Percentiles rank a stretch among this genome's conserved stretches.
These are phyloP conservation scores for Candida gorgasii DNA, from an alignment of 805 yeast species.

Conservation along the genomic window DNA sequence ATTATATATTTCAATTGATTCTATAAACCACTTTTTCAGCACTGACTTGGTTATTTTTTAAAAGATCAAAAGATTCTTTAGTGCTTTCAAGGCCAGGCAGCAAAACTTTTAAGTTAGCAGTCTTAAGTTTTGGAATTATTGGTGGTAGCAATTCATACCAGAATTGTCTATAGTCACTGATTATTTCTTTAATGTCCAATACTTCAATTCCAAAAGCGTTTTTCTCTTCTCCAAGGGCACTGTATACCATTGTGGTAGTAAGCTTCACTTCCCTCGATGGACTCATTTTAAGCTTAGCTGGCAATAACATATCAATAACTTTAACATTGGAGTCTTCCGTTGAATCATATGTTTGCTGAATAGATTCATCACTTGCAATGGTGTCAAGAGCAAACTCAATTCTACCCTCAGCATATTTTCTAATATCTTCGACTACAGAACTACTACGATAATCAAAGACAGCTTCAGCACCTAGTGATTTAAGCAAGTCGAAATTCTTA, in stretches of 20 bases:
- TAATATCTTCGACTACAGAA: constrained; percentile 24
- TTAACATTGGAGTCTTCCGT: constrained; percentile 21
- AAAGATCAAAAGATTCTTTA: constrained; percentile 40
- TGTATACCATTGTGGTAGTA: constrained; percentile 1
- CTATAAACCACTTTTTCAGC: constrained; percentile 44
- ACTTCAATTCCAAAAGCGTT: not conserved
- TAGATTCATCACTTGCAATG: constrained; percentile 22
- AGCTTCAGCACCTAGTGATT: constrained; percentile 30
- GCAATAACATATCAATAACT: constrained; percentile 22
- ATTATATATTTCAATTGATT: not conserved
- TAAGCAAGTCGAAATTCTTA: constrained; percentile 25
- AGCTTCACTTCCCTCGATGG: constrained; percentile 1
- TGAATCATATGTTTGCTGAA: constrained; percentile 29
- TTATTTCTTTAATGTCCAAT: not conserved
- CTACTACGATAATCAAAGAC: constrained; percentile 29
- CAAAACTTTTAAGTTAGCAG: constrained; percentile 26
- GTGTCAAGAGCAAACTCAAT: constrained; percentile 30
- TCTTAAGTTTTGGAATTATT: constrained; percentile 17
- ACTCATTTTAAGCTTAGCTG: not conserved
- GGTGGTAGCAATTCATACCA: constrained; percentile 26
- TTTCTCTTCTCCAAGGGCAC: not conserved
- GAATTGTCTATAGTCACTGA: constrained; percentile 16
- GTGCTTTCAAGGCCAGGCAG: constrained; percentile 27
- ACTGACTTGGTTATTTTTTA: constrained; percentile 40
- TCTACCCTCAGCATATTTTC: constrained; percentile 18